A percentile compares a stretch with the other conserved stretches of the same genome.
Evolutionary conservation across 2,329 filamentous ascomycete species (phyloP).

Genomic region (Geoglossum cookeanum): DNA sequence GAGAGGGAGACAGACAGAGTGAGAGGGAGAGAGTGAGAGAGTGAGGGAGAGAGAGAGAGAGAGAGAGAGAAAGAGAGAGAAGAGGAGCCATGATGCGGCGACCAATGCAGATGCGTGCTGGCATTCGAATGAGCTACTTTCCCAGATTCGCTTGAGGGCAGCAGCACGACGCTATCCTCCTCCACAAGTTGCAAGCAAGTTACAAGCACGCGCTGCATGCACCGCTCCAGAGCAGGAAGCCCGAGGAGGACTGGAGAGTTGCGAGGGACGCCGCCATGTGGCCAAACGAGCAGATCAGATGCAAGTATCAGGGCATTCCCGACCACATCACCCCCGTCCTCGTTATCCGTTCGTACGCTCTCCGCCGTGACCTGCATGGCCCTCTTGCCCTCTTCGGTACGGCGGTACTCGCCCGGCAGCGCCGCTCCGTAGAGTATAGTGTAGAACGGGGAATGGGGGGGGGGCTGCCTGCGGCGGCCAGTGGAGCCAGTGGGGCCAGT

Average conservation of each 20-base stretch:
- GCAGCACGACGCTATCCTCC: background rate
- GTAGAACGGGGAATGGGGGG: background rate
- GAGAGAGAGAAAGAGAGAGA: too few species aligned
- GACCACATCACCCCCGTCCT: background rate
- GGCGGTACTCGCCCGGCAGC: background rate
- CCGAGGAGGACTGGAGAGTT: background rate
- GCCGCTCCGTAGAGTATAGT: background rate
- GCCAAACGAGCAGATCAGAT: conserved; percentile 2
- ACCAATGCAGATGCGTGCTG: background rate
- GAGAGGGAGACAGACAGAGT: too few species aligned
- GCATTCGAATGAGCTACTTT: background rate
- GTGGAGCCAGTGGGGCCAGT: too few species aligned
- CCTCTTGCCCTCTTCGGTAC: background rate
- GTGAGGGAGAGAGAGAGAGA: too few species aligned
- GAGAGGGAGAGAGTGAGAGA: too few species aligned
- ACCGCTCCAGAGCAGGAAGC: background rate
- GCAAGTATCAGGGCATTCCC: background rate
- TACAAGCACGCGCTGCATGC: background rate
- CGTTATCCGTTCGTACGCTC: background rate
- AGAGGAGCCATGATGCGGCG: background rate
- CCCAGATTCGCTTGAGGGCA: background rate
- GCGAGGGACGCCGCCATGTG: background rate
- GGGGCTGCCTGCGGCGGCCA: too few species aligned
- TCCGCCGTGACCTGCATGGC: background rate
- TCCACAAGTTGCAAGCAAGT: too few species aligned